Conservation (phyloP, 2,329 filamentous ascomycete species). For the Arthroderma uncinatum region DNA sequence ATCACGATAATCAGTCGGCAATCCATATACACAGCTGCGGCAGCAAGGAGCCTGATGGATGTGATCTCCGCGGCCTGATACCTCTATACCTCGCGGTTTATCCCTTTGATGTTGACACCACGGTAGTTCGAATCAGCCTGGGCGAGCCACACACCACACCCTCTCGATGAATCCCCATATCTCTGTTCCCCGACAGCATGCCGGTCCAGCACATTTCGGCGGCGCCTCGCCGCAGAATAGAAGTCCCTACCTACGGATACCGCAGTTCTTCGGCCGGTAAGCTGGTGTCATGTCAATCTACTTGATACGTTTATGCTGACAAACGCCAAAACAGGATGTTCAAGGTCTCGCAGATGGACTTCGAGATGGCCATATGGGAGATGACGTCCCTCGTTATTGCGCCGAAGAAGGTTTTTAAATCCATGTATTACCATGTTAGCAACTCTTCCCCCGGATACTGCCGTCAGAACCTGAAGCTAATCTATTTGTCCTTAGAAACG, state of each 20-base stretch:
- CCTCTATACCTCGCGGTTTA: not conserved
- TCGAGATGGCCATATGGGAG: conserved; percentile 63
- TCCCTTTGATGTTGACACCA: not conserved
- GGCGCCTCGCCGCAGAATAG: conserved; percentile 40
- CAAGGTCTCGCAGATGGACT: conserved; percentile 65
- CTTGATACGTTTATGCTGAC: not conserved
- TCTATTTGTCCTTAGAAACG: conserved; percentile 16
- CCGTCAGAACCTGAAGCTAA: not conserved
- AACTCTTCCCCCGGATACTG: not conserved
- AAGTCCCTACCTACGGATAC: conserved; percentile 47
- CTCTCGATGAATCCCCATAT: conserved; percentile 48
- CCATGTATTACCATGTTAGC: conserved; percentile 58
- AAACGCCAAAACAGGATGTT: conserved; percentile 39
- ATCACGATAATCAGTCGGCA: not conserved
- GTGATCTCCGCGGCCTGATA: not conserved
- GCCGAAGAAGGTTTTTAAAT: conserved; percentile 60
- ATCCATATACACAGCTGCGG: not conserved
- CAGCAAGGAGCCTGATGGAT: not conserved
- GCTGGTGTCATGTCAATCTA: conserved; percentile 2
- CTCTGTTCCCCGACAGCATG: conserved; percentile 48
- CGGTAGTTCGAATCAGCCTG: not conserved
- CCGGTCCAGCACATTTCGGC: conserved; percentile 43
- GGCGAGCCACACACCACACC: conserved; percentile 12
- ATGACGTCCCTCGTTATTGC: conserved; percentile 58
- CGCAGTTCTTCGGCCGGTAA: conserved; percentile 55